Conservation (phyloP, 1,284 basidiomycete genomes). For the Entoloma clypeatum region DNA sequence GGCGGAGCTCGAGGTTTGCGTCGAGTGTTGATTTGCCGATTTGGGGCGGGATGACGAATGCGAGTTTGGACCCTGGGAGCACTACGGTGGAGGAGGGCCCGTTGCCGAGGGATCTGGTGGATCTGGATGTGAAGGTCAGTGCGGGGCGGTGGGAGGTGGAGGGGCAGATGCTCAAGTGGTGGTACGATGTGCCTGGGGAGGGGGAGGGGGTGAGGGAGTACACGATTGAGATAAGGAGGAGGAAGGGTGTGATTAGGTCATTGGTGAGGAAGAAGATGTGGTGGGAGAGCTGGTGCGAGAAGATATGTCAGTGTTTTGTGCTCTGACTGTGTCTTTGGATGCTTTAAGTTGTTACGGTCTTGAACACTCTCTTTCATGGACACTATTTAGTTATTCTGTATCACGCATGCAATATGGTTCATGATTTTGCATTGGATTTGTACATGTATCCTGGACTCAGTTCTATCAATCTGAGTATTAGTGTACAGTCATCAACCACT, state of each 20-base stretch:
- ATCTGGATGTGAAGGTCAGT: slow-evolving; percentile 51
- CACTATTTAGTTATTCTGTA: no score
- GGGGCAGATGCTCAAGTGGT: slow-evolving; percentile 81
- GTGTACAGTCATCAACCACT: no score
- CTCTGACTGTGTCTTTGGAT: slow-evolving; percentile 17
- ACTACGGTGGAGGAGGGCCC: background rate
- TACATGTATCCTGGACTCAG: no score
- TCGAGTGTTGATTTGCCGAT: slow-evolving; percentile 22
- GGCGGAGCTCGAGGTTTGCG: slow-evolving; percentile 19
- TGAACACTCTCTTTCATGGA: slow-evolving; percentile 1
- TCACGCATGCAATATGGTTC: no score
- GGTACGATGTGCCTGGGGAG: slow-evolving; percentile 64
- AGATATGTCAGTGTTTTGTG: slow-evolving; percentile 21
- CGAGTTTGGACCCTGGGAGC: no score
- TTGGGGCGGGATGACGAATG: slow-evolving; percentile 1
- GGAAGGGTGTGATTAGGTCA: slow-evolving; percentile 56
- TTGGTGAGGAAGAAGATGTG: slow-evolving; percentile 1
- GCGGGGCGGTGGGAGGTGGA: slow-evolving; percentile 65
- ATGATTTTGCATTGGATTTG: no score
- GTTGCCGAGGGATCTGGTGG: slow-evolving; percentile 26
- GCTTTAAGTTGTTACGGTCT: slow-evolving; percentile 3
- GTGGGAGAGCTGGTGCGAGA: slow-evolving; percentile 21
- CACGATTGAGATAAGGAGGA: slow-evolving; percentile 62
- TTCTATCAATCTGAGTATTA: no score
- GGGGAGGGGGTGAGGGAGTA: slow-evolving; percentile 50